Percentiles rank a stretch among this genome's conserved stretches.
These are phyloP conservation scores for Tolypocladium tundrense DNA, from an alignment of 2,329 filamentous ascomycete genomes.

Conservation along the genomic window DNA sequence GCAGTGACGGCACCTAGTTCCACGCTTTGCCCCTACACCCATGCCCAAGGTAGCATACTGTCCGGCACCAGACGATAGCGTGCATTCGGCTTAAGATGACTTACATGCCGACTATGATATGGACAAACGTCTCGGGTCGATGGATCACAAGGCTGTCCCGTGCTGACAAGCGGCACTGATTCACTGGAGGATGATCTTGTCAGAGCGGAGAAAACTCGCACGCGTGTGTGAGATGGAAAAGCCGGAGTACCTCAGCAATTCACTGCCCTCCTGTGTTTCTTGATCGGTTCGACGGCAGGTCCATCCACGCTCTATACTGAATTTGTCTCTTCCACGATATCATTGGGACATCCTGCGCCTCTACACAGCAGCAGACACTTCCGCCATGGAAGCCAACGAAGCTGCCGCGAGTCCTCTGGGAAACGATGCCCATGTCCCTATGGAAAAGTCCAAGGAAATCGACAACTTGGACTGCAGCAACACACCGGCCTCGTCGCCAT, in stretches of 20 bases:
- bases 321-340: too few relatives aligned
- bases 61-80: background rate
- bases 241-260: background rate
- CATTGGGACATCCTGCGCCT: background rate
- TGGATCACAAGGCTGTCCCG: too few relatives aligned
- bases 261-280: background rate
- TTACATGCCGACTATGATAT: background rate
- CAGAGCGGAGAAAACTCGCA: background rate
- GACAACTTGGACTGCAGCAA: background rate
- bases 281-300: background rate
- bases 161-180: background rate
- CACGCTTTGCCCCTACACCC: background rate
- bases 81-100: background rate
- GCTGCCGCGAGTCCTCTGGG: background rate
- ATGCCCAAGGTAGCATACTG: background rate
- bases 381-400: background rate
- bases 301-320: background rate
- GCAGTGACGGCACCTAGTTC: background rate
- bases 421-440: background rate
- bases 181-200: background rate
- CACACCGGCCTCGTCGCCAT: background rate
- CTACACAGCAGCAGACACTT: background rate
- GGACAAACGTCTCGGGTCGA: background rate
- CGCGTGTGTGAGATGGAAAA: background rate
- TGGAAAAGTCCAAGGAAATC: background rate